phyloP scores from a whole-genome alignment of 169 alveolate genomes.

The Plasmodium berghei region DNA sequence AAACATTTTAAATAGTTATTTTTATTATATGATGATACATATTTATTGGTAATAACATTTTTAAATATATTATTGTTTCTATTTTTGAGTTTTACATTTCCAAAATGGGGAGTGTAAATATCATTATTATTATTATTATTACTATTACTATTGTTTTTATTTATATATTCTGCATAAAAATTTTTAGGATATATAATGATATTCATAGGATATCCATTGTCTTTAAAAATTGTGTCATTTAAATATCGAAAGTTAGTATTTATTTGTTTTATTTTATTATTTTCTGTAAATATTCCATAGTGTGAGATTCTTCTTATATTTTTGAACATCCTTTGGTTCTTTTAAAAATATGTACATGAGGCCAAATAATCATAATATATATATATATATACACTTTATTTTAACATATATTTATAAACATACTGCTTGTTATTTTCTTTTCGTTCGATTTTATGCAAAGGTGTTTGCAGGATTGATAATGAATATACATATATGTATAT shows the following conservation, averaged over 20 bases:
- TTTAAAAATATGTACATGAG: background rate
- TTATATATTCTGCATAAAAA: background rate
- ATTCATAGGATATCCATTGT: background rate
- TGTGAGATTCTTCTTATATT: background rate
- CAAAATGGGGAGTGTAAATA: too few species aligned
- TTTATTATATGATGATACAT: background rate
- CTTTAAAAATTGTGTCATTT: background rate
- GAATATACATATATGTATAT: slow-evolving; percentile 4
- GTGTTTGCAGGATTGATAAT: too few species aligned
- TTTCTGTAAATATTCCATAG: slow-evolving; percentile 2
- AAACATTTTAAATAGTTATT: slow-evolving; percentile 2
- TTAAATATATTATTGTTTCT: background rate
- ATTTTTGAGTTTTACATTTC: background rate
- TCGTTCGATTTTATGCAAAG: too few species aligned
- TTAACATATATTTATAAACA: too few species aligned
- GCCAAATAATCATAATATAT: too few species aligned
- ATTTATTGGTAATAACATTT: background rate
- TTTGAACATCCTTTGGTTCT: slow-evolving; percentile 1
- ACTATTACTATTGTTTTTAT: background rate
- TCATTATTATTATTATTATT: slow-evolving; percentile 1
- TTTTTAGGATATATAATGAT: background rate
- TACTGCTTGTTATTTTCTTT: too few species aligned
- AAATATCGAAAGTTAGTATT: slow-evolving; percentile 4
- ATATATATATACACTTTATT: too few species aligned
- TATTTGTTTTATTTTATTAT: slow-evolving; percentile 10